Percentiles rank a stretch among this genome's conserved stretches.
These are phyloP conservation scores for Aureococcus anophagefferens DNA, from an alignment of 108 stramenopile species.

Conservation along the genomic window DNA sequence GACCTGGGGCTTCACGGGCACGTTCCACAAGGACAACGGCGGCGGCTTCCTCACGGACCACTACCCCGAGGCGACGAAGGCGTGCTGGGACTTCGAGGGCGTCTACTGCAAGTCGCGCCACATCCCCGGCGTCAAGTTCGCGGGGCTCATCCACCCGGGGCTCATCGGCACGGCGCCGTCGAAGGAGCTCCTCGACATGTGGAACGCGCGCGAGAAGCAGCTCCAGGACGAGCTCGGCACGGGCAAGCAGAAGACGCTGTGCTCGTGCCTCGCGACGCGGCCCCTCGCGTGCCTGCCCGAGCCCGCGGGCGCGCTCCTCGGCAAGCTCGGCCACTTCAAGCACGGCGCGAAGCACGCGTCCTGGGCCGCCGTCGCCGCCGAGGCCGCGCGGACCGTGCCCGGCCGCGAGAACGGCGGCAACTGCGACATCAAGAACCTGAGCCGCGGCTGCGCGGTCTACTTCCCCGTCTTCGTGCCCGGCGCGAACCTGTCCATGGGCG, in stretches of 20 bases:
- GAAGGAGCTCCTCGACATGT: constrained; percentile 48
- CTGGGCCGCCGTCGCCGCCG: constrained; percentile 40
- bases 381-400: constrained; percentile 46
- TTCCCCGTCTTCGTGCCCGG: constrained; percentile 60
- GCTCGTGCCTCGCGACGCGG: constrained; percentile 47
- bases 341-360: constrained; percentile 36
- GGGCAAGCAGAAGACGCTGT: constrained; percentile 42
- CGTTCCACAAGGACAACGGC: constrained; percentile 59
- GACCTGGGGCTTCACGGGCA: constrained; percentile 59
- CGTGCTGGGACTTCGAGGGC: constrained; percentile 57
- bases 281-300: constrained; percentile 58
- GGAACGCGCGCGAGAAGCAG: constrained; percentile 54
- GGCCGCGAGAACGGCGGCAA: constrained; percentile 59
- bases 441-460: constrained; percentile 53
- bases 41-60: constrained; percentile 57
- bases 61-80: constrained; percentile 53
- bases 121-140: constrained; percentile 38
- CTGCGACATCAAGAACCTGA: constrained; percentile 58
- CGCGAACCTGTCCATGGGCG: constrained; percentile 56
- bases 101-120: constrained; percentile 47
- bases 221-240: constrained; percentile 51
- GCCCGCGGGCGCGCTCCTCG: constrained; percentile 54
- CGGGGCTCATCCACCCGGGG: constrained; percentile 56
- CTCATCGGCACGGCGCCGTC: constrained; percentile 53
- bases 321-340: constrained; percentile 46